Base-by-base conservation (phyloP, 129 eudicot species). In the Lactuca sativa region DNA sequence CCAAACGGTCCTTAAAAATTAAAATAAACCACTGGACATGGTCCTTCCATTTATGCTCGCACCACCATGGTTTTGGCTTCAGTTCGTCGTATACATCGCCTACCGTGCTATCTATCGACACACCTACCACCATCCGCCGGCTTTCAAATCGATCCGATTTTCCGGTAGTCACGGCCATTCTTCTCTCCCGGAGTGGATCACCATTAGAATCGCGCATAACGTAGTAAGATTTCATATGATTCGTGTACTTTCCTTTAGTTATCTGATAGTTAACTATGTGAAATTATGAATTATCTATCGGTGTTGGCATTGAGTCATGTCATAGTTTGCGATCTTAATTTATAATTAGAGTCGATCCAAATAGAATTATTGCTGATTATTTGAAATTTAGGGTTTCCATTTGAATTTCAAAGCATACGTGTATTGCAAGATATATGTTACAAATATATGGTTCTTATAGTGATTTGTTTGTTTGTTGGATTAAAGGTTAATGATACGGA, bases 401-500 rank as follows among this genome's bases (percentile, higher is more conserved):
- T 72, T 60, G 44, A 59, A 15, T 49, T 59, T 47, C 51, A 47
- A 9, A 71, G 67, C 49, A 32, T 71, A 47, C 37, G 49, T 43
- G 30, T 30, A 30, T 16, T 59, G 59, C 49, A 71, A 71, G 57
- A 31, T 59, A 49, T 11, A 12, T 48, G 16, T 8, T n/a, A 9
- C 37, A 21, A 21, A 43, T 25, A 9, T 38, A 34, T 25, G 18
- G 52, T 47, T 13, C 40, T 55, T 57, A 25, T 11, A 36, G 70
- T 66, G 59, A 58, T 75, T 62, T 73, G 57, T 52, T 54, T 43
- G 1, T 33, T 59, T 75, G 16, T 21, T 53, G 61, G 64, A 69
- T 71, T 66, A 6, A 62, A 84, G 85, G 88, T 77, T 56, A 44
- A 59, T 55, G 73, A 37, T 66, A 59, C 73, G 78, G 78, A 34